A percentile compares a stretch with the other conserved stretches of the same genome.
These are phyloP conservation scores for Styphnolobium japonicum DNA, from an alignment of 306 rosid species.

Conservation along the genomic window DNA sequence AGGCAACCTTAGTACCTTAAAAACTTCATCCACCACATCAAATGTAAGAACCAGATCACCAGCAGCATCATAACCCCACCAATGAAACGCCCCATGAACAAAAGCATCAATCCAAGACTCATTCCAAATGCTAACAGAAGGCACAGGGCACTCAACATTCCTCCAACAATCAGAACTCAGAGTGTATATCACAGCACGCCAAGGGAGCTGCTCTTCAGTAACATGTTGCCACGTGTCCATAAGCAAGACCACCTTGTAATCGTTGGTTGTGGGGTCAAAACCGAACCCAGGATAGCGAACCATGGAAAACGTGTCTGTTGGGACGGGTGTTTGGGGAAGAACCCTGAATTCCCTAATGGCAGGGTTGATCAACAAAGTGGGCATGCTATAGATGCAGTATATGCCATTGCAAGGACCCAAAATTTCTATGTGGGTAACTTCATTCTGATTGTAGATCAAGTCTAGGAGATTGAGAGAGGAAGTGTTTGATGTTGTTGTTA, in stretches of 20 bases:
- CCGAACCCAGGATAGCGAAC: not conserved
- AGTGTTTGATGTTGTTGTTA: too few species aligned
- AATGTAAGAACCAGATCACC: not conserved
- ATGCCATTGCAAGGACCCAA: conserved; percentile 12
- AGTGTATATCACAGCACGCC: not conserved
- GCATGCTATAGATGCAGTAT: not conserved
- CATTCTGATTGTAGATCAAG: not conserved
- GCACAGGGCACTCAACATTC: not conserved
- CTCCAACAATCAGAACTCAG: not conserved
- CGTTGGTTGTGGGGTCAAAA: not conserved
- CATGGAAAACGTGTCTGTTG: not conserved
- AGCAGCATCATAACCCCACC: not conserved
- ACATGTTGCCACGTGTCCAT: not conserved
- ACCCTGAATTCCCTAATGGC: not conserved
- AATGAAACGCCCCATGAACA: not conserved
- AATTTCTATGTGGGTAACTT: not conserved
- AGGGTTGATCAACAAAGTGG: not conserved
- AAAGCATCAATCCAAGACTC: not conserved
- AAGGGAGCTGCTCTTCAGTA: not conserved
- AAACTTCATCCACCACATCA: not conserved
- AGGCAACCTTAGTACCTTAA: not conserved
- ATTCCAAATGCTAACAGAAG: not conserved
- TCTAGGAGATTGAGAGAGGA: not conserved
- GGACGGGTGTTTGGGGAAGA: not conserved
- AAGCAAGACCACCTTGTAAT: not conserved